Base-by-base conservation (phyloP, 78 protist species). In the Paulinella micropora region DNA sequence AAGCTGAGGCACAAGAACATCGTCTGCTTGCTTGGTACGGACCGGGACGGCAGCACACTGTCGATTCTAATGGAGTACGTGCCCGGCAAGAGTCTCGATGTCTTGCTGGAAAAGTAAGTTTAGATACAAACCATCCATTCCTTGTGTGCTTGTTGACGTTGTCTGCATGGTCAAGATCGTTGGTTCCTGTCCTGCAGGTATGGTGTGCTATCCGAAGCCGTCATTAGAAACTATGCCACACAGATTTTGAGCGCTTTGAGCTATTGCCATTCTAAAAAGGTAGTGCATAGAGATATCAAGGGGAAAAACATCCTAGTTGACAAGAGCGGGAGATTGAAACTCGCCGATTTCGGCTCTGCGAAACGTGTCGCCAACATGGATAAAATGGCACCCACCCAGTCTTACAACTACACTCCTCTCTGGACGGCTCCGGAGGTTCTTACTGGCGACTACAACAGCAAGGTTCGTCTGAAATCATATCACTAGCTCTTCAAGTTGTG, bases 281-380 rank as follows among this genome's bases (percentile, higher is more conserved):
- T 86, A 9, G 28, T 86, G 35, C 88, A 86, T 86, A 15, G 64
- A 9, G 95, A 93, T 39, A 92, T 93, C 89, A 92, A 94, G 83
- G 94, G 93, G 3, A 94, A 84, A 31, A 94, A 92, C 87, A 89
- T 92, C 37, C 91, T 94, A 28, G 90, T 94, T 28, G 92, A 91
- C 41, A 0, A 35, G 0, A 34, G 0, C 34, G 95, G 94, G 64
- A 32, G 36, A 34, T 39, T 90, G 34, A 94, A 92, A 77, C 89
- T 94, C 6, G 94, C 95, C 40, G 95, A 94, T 87, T 94, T 94
- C 51, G 95, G 93, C 9, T 77, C 89, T 0, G 23, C 90, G 26
- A n/a, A 15, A 26, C 88, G 9, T 15, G 88, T 37, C 41, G 4
- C 73, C 41, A 37, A 86, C 88, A 29, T 15, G 77, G 77, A 64